Base-by-base conservation (phyloP, 2,329 filamentous ascomycete species). In the Calonectria multiphialidica region DNA sequence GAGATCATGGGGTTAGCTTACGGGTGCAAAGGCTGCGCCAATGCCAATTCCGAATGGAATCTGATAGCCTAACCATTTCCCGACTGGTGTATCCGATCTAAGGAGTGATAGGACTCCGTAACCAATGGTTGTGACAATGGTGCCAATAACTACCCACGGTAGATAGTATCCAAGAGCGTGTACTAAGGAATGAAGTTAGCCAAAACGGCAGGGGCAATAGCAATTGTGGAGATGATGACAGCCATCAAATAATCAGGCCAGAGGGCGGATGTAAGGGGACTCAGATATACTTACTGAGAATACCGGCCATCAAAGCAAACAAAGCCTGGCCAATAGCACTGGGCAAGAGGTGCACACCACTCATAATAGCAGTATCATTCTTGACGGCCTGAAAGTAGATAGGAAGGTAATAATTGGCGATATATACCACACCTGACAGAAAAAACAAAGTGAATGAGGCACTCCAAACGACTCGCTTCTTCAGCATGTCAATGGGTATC, bases 321-420 rank as follows among this genome's bases (percentile, higher is more conserved):
- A 64, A 7, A 5, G 21, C 21, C 25, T 64, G 37, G 9, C 37
- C 23, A 5, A 64, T 37, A 28, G 21, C 21, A 10, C 21, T 66
- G 5, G 75, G 57, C 12, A 76, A 59, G 16, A 75, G 45, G 42
- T 75, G 61, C 23, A 76, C 65, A 10, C 79, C 79, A n/a, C 76
- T 79, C 66, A 67, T 62, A 13, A 76, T 15, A 6, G 78, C 68
- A 0, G 53, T 45, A 12, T 63, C 71, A 4, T 72, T 75, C 28
- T 72, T 66, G 37, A 80, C 69, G 2, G 71, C 71, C 61, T 78
- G 77, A 49, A 80, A 79, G 66, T 73, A 80, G 15, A 74, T 75
- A 2, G 78, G 74, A 9, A 79, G 65, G 62, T 77, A 79, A 21
- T 68, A 68, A 0, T 49, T 61, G 3, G 42, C 50, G 28, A 37